Evolutionary conservation across 257 asterid genomes (phyloP).

Genomic region (Nicotiana noctiflora): DNA sequence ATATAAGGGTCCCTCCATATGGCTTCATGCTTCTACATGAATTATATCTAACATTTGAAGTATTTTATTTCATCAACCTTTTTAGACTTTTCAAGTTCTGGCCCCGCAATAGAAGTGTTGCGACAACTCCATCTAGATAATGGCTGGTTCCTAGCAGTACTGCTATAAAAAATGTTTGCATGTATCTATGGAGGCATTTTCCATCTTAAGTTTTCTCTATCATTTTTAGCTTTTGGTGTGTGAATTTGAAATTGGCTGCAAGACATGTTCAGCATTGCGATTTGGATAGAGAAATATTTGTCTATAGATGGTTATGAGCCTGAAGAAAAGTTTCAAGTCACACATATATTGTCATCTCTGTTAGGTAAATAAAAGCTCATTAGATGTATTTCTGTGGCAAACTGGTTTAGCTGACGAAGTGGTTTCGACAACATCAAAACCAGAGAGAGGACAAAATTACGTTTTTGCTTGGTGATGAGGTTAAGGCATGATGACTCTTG

Average conservation of each 20-base stretch:
- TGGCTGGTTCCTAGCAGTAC: neutral
- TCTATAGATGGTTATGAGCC: neutral
- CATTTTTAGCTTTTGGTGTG: neutral
- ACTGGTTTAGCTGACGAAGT: neutral
- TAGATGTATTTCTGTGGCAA: neutral
- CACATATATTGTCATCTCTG: neutral
- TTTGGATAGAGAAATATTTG: slow-evolving; percentile 1
- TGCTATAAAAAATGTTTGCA: neutral
- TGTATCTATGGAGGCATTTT: neutral
- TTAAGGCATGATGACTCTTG: neutral
- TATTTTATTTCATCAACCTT: neutral
- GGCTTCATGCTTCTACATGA: neutral
- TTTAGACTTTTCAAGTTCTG: neutral
- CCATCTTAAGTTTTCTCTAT: neutral
- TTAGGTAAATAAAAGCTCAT: neutral
- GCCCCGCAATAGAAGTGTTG: neutral
- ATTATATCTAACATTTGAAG: neutral
- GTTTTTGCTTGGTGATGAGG: neutral
- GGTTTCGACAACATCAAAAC: neutral
- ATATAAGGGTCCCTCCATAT: neutral
- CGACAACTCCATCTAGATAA: neutral
- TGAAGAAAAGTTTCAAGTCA: neutral
- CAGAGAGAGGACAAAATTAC: neutral
- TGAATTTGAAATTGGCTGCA: neutral
- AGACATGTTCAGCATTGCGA: neutral